Evolutionary conservation across 1,284 basidiomycete genomes (phyloP), one percentile per base, ranked within the genome.

Genomic region (Takashimella tepidaria): DNA sequence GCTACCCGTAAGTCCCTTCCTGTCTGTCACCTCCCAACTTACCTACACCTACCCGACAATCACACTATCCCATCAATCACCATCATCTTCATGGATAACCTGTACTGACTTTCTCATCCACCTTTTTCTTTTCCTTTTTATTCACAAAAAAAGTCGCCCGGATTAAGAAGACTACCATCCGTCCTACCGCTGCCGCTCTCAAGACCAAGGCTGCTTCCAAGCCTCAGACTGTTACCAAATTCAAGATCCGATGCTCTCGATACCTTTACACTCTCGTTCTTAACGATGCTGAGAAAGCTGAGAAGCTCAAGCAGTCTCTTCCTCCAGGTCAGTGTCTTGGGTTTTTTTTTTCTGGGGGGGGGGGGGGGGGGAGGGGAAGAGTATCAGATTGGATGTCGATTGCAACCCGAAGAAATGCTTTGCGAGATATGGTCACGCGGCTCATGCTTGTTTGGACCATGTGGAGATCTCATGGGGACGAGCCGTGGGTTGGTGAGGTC

Each of bases 181-280:
- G 63, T 55, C 56, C 61, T 46, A 54, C 61, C 48, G 54, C 63
- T 49, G 68, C 64, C 53, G 61, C 70, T 56, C 63, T 61, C 58
- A 75, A 75, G 67, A 65, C 63, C 62, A 73, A 70, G 64, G 69
- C 67, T 49, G 76, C 80, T 80, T 54, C 77, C 83, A 57, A 83
- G 82, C 57, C 85, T 82, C 74, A 90, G 80, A 82, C 82, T 62
- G 83, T 87, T 79, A 95, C 89, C 77, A 98, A 98, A 82, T 98
- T 98, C 86, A 98, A 98, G 84, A 85, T 99, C 75, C 86, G 95
- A 77, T 97, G 93, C 82, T 89, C 89, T 60, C 84, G 88, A 74
- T 97, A 95, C 81, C 88, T 98, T 63, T 98, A 99, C 87, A 98
- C 96, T 26, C 85, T 98, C 66, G 85, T 87, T 61, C 80, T 98